phyloP scores from a whole-genome alignment of 768 basidiomycete genomes.

The Xanthoconium stramineum region DNA sequence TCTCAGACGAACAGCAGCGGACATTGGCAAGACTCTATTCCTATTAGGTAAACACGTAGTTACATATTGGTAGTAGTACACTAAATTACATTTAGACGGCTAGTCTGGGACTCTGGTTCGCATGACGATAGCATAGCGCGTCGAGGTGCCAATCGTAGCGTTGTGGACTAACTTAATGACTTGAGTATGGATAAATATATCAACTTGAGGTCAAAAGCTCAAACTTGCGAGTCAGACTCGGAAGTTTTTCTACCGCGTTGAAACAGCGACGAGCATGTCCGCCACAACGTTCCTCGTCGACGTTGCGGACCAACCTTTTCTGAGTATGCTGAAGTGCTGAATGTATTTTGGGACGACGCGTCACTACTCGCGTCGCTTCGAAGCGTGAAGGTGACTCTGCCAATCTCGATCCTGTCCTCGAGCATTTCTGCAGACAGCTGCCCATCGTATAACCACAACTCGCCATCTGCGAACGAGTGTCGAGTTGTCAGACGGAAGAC shows the following conservation, averaged over 20 bases:
- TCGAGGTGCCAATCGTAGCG: background rate
- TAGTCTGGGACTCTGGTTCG: background rate
- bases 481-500: background rate
- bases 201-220: background rate
- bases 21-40: too few species aligned
- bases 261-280: background rate
- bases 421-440: constrained; percentile 3
- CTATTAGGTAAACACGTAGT: too few species aligned
- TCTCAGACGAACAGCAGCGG: too few species aligned
- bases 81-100: too few species aligned
- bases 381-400: constrained; percentile 22
- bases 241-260: background rate
- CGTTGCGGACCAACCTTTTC: background rate
- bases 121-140: constrained; percentile 4
- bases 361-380: background rate
- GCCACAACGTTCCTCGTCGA: background rate
- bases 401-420: constrained; percentile 19
- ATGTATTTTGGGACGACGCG: background rate
- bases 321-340: background rate
- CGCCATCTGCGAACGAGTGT: constrained; percentile 14
- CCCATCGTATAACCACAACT: constrained; percentile 20
- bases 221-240: background rate
- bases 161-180: background rate
- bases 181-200: background rate
- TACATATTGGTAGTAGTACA: too few species aligned